Evolutionary conservation across 164 flowering plant species (phyloP), one percentile per base, ranked within the genome.

Genomic region (Berberis thunbergii): DNA sequence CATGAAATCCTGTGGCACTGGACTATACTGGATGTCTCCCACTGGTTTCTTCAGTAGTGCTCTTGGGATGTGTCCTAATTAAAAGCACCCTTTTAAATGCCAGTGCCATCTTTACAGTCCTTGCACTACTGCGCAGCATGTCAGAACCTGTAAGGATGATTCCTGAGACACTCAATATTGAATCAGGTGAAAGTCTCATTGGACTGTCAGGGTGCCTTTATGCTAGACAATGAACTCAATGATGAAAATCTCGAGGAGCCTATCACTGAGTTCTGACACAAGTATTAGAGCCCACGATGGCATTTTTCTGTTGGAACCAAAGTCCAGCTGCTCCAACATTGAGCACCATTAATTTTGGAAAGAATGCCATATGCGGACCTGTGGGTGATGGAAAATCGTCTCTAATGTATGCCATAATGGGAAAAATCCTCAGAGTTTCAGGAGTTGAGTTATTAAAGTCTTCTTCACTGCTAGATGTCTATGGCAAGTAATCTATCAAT

Each of bases 11-110:
- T 77, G 66, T 62, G 74, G 81, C 11, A 74, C 80, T 39, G 67
- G 73, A 2, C 54, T 89, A 48, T 89, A 82, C 65, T 91, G 98
- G 98, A 77, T 83, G 79, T 78, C 87, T 41, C 96, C 98, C 87
- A 1, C 26, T 89, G 43, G 72, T 91, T 13, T 85, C 96, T 12
- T 79, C 95, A 0, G 78, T 82, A 7, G 70, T 83, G 4, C 83
- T 91, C 61, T 11, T 76, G 4, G 98, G 98, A 10, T 80, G 87
- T 63, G 67, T 72, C 1, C 39, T 87, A 49, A 60, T 78, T 4
- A 41, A 57, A 40, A 77, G 83, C 52, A 83, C 85, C 2, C 83
- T 86, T 1, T 60, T 91, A 52, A 72, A 86, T 73, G 90, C 93
- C 7, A 70, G 75, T 56, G 86, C 95, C 41, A 78, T 89, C n/a